Evolutionary conservation across 192 early-diverging fungal species (phyloP).

Genomic region (Coemansia sp.): DNA sequence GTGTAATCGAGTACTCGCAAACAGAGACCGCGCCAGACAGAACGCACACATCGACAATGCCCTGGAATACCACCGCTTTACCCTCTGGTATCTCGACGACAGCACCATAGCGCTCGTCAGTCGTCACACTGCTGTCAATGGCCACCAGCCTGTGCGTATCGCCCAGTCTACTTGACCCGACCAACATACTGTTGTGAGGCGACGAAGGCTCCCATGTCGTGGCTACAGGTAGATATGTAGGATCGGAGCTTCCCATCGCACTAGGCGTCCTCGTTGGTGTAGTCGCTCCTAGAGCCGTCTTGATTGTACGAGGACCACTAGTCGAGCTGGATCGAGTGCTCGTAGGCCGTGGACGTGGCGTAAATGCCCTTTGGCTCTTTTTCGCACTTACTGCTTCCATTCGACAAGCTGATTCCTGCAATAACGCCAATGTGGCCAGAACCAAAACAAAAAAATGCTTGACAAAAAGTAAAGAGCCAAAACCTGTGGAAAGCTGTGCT

Average conservation of each 20-base stretch:
- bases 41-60: conserved; percentile 45
- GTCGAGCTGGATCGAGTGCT: conserved; percentile 10
- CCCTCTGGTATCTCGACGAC: conserved; percentile 22
- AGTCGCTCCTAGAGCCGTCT: not conserved
- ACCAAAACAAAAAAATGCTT: not conserved
- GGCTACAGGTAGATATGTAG: conserved; percentile 6
- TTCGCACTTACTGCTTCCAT: conserved; percentile 1
- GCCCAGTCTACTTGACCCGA: not conserved
- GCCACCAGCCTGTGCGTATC: not conserved
- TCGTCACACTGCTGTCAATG: not conserved
- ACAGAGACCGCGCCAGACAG: conserved; percentile 28
- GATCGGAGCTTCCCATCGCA: not conserved
- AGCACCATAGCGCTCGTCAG: conserved; percentile 23
- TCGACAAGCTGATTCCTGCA: not conserved
- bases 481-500: not conserved
- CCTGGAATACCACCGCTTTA: conserved; percentile 37
- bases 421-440: not conserved
- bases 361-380: conserved; percentile 19
- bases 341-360: conserved; percentile 16
- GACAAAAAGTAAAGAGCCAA: not conserved
- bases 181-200: not conserved
- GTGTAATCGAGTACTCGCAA: conserved; percentile 25
- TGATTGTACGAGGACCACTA: not conserved
- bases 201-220: conserved; percentile 21
- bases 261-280: conserved; percentile 4